phyloP scores from a whole-genome alignment of 257 asterid species.

The Salvia splendens region DNA sequence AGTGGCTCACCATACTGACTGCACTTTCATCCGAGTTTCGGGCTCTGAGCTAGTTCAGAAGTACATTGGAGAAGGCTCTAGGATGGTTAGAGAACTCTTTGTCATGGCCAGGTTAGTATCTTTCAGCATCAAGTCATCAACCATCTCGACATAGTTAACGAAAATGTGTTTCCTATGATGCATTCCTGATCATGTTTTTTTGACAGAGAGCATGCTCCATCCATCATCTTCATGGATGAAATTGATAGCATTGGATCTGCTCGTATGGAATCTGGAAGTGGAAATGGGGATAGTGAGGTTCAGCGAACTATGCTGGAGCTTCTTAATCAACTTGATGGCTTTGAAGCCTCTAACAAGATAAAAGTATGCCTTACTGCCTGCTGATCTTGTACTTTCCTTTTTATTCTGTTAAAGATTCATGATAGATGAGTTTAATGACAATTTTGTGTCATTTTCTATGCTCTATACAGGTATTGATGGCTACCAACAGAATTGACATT shows the following conservation, averaged over 20 bases:
- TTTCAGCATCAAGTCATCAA: background rate
- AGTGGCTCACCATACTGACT: slow-evolving; percentile 65
- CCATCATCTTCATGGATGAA: slow-evolving; percentile 93
- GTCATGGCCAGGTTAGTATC: slow-evolving; percentile 90
- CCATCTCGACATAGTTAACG: background rate
- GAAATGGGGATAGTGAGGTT: slow-evolving; percentile 92
- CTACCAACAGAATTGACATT: slow-evolving; percentile 88
- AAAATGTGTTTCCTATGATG: background rate
- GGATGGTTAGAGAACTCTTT: slow-evolving; percentile 95
- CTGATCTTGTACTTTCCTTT: background rate
- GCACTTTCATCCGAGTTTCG: slow-evolving; percentile 61
- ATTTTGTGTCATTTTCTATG: slow-evolving; percentile 2
- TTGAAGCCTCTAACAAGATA: slow-evolving; percentile 92
- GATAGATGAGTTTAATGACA: slow-evolving; percentile 1
- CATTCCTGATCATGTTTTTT: slow-evolving; percentile 20
- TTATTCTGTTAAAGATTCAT: slow-evolving; percentile 11
- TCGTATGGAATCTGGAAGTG: slow-evolving; percentile 93
- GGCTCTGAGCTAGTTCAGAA: slow-evolving; percentile 65
- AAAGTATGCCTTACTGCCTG: slow-evolving; percentile 42
- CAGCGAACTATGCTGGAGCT: slow-evolving; percentile 94
- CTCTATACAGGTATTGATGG: slow-evolving; percentile 75
- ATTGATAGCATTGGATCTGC: slow-evolving; percentile 93
- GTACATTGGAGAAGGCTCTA: slow-evolving; percentile 68
- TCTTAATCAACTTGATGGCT: slow-evolving; percentile 94
- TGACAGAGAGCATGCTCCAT: slow-evolving; percentile 87